A percentile compares a stretch with the other conserved stretches of the same genome.
These are phyloP conservation scores for Trichothecium sympodiale DNA, from an alignment of 2,329 filamentous ascomycete species.

Conservation along the genomic window DNA sequence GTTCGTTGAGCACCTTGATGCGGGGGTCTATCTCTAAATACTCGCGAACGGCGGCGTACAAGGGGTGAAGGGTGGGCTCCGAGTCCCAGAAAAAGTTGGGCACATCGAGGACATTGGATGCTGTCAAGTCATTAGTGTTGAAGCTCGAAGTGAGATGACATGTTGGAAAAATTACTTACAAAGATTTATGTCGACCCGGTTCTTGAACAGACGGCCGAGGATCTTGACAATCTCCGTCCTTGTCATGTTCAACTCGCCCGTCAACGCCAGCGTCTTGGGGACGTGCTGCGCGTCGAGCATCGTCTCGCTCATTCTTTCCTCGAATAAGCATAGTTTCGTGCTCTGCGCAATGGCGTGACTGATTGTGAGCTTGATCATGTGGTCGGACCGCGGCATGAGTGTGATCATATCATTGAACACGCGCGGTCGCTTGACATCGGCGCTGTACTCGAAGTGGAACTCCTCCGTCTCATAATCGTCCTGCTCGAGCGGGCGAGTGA, in stretches of 20 bases:
- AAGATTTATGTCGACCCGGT: constrained; percentile 90
- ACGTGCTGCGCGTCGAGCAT: constrained; percentile 91
- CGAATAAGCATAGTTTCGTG: constrained; percentile 91
- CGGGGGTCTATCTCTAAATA: constrained; percentile 96
- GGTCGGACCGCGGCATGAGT: constrained; percentile 74
- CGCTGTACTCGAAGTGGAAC: constrained; percentile 96
- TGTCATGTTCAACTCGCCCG: constrained; percentile 83
- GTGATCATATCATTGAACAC: constrained; percentile 99
- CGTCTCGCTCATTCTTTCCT: constrained; percentile 88
- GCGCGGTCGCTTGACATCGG: constrained; percentile 71
- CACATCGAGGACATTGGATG: constrained; percentile 89
- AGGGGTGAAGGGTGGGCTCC: constrained; percentile 85
- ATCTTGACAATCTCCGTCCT: constrained; percentile 87
- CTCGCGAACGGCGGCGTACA: constrained; percentile 89
- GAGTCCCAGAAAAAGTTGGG: constrained; percentile 99
- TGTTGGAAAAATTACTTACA: constrained; percentile 56
- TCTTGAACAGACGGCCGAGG: constrained; percentile 81
- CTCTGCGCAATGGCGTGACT: constrained; percentile 96
- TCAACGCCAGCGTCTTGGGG: constrained; percentile 77
- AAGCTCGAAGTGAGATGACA: no score
- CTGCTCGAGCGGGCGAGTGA: constrained; percentile 70
- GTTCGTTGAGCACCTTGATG: constrained; percentile 93
- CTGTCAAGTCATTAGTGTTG: constrained; percentile 29
- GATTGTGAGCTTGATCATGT: constrained; percentile 98
- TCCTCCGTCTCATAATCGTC: constrained; percentile 95